Evolutionary conservation across 805 yeast genomes (phyloP), one percentile per base, ranked within the genome.

Genomic region (Suhomyces sp.): DNA sequence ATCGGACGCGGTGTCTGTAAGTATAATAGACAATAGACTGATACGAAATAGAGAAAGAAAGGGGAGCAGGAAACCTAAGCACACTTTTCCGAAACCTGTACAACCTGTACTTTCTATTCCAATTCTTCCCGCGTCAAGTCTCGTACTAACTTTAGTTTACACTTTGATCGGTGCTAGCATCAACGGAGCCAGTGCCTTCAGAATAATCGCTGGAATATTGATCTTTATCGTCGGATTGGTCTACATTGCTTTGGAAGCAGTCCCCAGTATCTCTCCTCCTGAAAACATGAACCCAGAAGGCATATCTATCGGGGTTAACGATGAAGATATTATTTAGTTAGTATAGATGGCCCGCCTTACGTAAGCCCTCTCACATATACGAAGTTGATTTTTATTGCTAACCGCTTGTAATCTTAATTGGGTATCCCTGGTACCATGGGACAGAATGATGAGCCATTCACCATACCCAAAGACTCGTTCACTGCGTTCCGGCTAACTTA

Each of bases 231-330:
- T 84, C 23, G 97, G 96, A 27, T 64, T 82, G 22, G 80, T 70
- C 2, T 90, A 77, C 68, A 65, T 79, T 47, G 81, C 71, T 0
- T 77, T 90, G 62, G 94, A 90, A 68, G 86, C 87, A 48, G 69
- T 88, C 26, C 90, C 92, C 17, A 81, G 87, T 55, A 74, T 89
- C 42, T 85, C 88, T 50, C 87, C 91, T 27, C 97, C 97, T 17
- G 87, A 82, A 53, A 89, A 87, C 70, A 89, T 90, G 88, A 87
- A 68, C 56, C 70, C 76, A 6, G 79, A 75, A 56, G 76, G 78
- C 1, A 60, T 73, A 17, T 55, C 71, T 36, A 66, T 73, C 44
- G 76, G 74, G 1, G 60, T 66, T 22, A 66, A 68, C 44, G 80
- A 74, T 33, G 80, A 75, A 46, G 79, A 74, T 53, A 65, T 72